phyloP scores from a whole-genome alignment of 768 basidiomycete species.

The Mycena capillaripes region DNA sequence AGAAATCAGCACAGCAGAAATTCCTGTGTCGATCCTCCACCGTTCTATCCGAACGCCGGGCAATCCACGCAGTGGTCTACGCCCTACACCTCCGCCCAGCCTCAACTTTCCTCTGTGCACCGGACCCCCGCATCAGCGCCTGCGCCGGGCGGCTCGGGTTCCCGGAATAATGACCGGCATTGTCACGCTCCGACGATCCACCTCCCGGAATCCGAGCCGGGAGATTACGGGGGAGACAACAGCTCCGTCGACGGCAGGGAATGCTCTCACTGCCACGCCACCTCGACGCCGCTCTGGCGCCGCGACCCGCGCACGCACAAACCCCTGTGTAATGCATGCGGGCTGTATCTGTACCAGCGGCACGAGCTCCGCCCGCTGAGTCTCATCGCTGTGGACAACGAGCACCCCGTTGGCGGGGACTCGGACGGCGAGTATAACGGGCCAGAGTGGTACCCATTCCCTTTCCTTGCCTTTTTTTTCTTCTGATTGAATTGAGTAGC shows the following conservation, averaged over 20 bases:
- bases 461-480: too few relatives aligned
- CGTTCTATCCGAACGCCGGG: neutral
- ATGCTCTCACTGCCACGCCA: constrained; percentile 27
- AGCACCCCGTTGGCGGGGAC: neutral
- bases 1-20: neutral
- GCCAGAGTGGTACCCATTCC: neutral
- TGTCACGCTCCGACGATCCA: neutral
- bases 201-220: constrained; percentile 10
- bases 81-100: neutral
- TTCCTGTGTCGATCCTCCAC: neutral
- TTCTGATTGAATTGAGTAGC: too few relatives aligned
- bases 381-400: constrained; percentile 18
- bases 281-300: constrained; percentile 28
- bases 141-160: neutral
- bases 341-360: constrained; percentile 16
- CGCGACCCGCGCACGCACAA: constrained; percentile 28
- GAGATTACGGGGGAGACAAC: neutral
- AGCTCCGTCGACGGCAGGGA: neutral
- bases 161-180: neutral
- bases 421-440: constrained; percentile 7
- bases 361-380: neutral
- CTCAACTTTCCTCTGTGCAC: neutral
- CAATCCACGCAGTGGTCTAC: neutral
- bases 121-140: neutral
- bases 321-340: constrained; percentile 28